Conservation (phyloP, 2,329 filamentous ascomycete genomes). For the Calonectria henricotiae region DNA sequence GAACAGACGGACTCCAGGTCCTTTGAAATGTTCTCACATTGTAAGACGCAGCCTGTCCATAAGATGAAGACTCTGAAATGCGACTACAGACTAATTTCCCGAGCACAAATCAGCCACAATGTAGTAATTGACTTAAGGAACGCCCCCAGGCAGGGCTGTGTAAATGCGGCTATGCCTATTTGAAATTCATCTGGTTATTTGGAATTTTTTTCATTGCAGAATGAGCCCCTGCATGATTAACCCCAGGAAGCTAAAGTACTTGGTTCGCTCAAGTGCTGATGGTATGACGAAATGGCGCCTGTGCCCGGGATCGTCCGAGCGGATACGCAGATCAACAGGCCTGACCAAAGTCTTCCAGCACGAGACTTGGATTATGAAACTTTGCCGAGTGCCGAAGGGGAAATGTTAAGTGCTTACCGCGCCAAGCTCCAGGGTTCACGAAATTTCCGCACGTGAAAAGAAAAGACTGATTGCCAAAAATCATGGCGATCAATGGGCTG, state of each 20-base stretch:
- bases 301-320: constrained; percentile 8
- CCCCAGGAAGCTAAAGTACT: background rate
- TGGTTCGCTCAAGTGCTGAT: constrained; percentile 12
- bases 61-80: background rate
- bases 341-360: background rate
- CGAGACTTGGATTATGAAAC: constrained; percentile 4
- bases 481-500: no score
- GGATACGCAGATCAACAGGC: no score
- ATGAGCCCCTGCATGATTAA: background rate
- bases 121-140: background rate
- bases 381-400: constrained; percentile 13
- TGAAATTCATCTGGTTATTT: constrained; percentile 5
- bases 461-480: no score
- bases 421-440: no score
- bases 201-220: background rate
- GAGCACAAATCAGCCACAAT: background rate
- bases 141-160: background rate
- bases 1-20: background rate
- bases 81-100: background rate
- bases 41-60: background rate
- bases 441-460: no score
- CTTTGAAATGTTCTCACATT: no score
- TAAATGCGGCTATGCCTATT: constrained; percentile 3
- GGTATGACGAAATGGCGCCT: constrained; percentile 3
- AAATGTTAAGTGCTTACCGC: no score